A percentile compares a stretch with the other conserved stretches of the same genome.
Conservation (phyloP, 164 flowering plant species). For the Saururus chinensis region DNA sequence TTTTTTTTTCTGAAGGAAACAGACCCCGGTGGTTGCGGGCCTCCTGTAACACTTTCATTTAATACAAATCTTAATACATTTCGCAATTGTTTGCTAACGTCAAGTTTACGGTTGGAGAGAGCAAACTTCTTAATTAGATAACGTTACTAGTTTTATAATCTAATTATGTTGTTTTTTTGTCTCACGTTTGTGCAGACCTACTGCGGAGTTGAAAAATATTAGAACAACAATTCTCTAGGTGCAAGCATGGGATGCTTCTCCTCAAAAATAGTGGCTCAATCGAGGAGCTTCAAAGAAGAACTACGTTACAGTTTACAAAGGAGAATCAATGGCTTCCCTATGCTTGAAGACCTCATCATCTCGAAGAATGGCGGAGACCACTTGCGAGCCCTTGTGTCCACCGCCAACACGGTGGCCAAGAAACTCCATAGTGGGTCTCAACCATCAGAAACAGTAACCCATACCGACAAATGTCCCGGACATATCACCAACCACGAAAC, state of each 20-base stretch:
- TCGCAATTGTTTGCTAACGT: no score
- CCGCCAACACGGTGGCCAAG: not conserved
- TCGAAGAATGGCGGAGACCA: conserved; percentile 9
- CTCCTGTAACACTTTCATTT: no score
- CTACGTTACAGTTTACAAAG: conserved; percentile 2
- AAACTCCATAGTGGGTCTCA: not conserved
- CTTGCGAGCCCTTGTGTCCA: conserved; percentile 1
- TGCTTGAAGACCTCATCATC: conserved; percentile 8
- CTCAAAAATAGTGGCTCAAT: not conserved
- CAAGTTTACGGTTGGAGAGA: no score
- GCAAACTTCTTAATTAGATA: not conserved
- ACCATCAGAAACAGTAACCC: not conserved
- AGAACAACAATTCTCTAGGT: no score
- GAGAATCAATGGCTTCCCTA: conserved; percentile 4
- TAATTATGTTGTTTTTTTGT: conserved; percentile 3
- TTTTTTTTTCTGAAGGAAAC: no score
- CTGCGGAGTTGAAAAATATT: no score
- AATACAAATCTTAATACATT: no score
- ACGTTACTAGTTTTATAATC: conserved; percentile 1
- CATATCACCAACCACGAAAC: no score
- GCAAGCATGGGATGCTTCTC: not conserved
- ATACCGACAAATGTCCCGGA: no score
- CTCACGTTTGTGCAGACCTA: not conserved
- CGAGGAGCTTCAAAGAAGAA: conserved; percentile 11
- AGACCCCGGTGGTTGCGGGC: no score